A percentile compares a stretch with the other conserved stretches of the same genome.
Evolutionary conservation across 2,329 filamentous ascomycete genomes (phyloP).

Genomic region (Bertia moriformis): DNA sequence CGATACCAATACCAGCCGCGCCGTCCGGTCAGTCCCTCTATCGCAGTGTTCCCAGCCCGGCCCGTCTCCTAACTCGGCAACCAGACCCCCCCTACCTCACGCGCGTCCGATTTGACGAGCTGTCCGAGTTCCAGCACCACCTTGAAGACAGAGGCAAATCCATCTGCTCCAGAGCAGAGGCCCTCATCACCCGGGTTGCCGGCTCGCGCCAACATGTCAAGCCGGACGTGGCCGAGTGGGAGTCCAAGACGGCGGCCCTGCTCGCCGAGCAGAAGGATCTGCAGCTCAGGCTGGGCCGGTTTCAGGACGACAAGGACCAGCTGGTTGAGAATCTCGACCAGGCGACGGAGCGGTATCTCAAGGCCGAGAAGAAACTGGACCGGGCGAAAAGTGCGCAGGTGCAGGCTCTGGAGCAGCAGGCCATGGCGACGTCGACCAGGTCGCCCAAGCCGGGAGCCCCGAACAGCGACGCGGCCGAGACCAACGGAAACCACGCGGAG

Average conservation of each 20-base stretch:
- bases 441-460: slow-evolving; percentile 27
- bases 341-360: slow-evolving; percentile 80
- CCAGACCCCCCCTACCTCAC: slow-evolving; percentile 40
- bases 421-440: slow-evolving; percentile 51
- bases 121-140: slow-evolving; percentile 66
- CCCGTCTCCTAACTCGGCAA: slow-evolving; percentile 9
- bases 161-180: slow-evolving; percentile 61
- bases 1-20: slow-evolving; percentile 24
- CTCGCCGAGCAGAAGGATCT: slow-evolving; percentile 73
- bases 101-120: slow-evolving; percentile 45
- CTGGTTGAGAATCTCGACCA: slow-evolving; percentile 76
- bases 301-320: slow-evolving; percentile 67
- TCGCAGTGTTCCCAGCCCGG: slow-evolving; percentile 2
- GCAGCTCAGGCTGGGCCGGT: slow-evolving; percentile 59
- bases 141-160: slow-evolving; percentile 60
- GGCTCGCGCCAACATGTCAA: slow-evolving; percentile 35
- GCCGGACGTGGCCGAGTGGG: slow-evolving; percentile 58
- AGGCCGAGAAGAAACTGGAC: slow-evolving; percentile 89
- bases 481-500: slow-evolving; percentile 44
- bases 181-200: slow-evolving; percentile 46
- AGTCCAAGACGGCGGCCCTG: slow-evolving; percentile 60
- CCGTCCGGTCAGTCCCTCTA: slow-evolving; percentile 21
- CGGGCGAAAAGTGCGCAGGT: slow-evolving; percentile 77
- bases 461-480: slow-evolving; percentile 35
- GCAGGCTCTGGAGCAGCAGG: slow-evolving; percentile 81